Conservation (phyloP, 805 yeast species). For the Zygosaccharomyces kombuchaensis region DNA sequence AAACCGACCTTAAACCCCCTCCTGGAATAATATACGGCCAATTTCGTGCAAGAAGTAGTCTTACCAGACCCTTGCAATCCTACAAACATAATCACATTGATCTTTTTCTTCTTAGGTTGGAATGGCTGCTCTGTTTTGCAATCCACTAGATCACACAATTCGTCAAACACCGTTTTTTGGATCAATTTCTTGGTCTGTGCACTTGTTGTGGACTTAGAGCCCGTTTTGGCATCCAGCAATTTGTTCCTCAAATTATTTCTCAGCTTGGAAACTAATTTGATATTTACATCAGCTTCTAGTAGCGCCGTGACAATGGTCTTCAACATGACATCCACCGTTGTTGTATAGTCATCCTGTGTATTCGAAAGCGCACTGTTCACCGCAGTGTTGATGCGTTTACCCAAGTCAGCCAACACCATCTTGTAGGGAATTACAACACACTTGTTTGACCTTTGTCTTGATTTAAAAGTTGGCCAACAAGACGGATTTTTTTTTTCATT, state of each 20-base stretch:
- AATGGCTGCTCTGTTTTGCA: constrained; percentile 50
- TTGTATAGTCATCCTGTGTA: constrained; percentile 51
- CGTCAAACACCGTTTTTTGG: constrained; percentile 93
- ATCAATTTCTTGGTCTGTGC: constrained; percentile 71
- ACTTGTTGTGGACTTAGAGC: constrained; percentile 24
- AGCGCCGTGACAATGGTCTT: constrained; percentile 89
- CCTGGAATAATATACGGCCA: constrained; percentile 90
- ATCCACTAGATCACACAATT: constrained; percentile 81
- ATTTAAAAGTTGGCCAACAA: not conserved
- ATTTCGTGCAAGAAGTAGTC: constrained; percentile 93
- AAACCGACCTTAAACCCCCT: constrained; percentile 92
- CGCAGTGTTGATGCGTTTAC: constrained; percentile 71
- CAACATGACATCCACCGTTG: constrained; percentile 64
- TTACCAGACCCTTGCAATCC: constrained; percentile 99
- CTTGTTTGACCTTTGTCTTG: not conserved
- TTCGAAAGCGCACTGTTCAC: constrained; percentile 58
- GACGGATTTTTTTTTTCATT: constrained; percentile 1
- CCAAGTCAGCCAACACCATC: constrained; percentile 79
- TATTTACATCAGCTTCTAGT: constrained; percentile 90
- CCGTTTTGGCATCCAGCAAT: constrained; percentile 51
- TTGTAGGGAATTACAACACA: not conserved
- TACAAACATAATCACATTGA: constrained; percentile 90
- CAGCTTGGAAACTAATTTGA: constrained; percentile 71
- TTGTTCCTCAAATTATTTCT: constrained; percentile 65
- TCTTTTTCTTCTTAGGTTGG: constrained; percentile 79